phyloP scores from a whole-genome alignment of 2,329 filamentous ascomycete genomes.

The Chalaropsis thielavioides region DNA sequence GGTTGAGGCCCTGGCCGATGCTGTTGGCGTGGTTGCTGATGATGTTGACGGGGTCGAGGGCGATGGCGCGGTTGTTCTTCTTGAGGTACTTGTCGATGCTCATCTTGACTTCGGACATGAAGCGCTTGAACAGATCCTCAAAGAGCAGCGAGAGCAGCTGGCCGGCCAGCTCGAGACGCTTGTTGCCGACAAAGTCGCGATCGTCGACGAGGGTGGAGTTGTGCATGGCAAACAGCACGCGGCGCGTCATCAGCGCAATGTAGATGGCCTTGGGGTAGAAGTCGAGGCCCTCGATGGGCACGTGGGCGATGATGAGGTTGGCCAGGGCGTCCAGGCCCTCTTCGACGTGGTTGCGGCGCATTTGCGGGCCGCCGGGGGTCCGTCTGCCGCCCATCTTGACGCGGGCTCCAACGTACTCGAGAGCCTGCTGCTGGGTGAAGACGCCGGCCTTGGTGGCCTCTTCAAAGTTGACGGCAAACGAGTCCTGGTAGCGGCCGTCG shows the following conservation, averaged over 20 bases:
- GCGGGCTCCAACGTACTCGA: constrained; percentile 78
- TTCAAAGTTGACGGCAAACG: constrained; percentile 91
- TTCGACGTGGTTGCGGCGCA: constrained; percentile 66
- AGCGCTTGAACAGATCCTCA: constrained; percentile 95
- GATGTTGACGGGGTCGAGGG: constrained; percentile 75
- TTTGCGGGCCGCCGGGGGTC: constrained; percentile 35
- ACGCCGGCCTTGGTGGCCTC: constrained; percentile 72
- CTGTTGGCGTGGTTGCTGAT: constrained; percentile 72
- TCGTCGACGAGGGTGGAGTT: constrained; percentile 86
- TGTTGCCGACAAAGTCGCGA: constrained; percentile 95
- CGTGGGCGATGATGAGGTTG: constrained; percentile 86
- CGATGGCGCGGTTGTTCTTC: constrained; percentile 76
- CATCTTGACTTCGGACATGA: constrained; percentile 75
- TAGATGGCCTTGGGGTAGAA: constrained; percentile 97
- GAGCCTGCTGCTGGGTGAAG: constrained; percentile 84
- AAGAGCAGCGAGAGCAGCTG: constrained; percentile 88
- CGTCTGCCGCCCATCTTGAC: constrained; percentile 73
- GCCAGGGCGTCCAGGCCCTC: constrained; percentile 87
- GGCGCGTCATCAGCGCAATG: constrained; percentile 91
- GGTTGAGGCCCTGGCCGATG: constrained; percentile 86
- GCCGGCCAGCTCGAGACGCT: constrained; percentile 84
- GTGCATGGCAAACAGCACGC: constrained; percentile 85
- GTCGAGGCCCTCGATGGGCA: constrained; percentile 79
- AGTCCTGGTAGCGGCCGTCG: constrained; percentile 81
- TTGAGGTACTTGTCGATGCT: constrained; percentile 92